Evolutionary conservation across 2,329 filamentous ascomycete species (phyloP).

Genomic region (Pseudogymnoascus sp.): DNA sequence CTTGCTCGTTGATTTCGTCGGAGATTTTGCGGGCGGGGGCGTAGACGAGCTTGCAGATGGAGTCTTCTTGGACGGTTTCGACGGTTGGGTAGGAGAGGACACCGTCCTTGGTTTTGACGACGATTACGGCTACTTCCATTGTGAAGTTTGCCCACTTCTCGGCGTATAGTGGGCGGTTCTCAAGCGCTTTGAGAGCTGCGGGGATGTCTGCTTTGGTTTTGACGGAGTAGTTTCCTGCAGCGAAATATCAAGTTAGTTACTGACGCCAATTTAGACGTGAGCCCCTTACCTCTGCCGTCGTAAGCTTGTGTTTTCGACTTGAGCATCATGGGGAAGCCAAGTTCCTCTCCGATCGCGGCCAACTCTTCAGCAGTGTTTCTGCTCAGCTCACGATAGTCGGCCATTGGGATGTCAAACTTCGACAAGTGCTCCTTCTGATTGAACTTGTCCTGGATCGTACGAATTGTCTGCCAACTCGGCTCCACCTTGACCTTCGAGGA

Average conservation of each 20-base stretch:
- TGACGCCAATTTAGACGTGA: not conserved
- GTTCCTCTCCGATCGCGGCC: slow-evolving; percentile 49
- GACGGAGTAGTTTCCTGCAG: slow-evolving; percentile 55
- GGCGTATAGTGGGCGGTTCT: slow-evolving; percentile 67
- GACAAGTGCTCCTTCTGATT: slow-evolving; percentile 75
- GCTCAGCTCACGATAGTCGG: slow-evolving; percentile 52
- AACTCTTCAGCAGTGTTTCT: slow-evolving; percentile 49
- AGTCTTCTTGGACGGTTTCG: slow-evolving; percentile 92
- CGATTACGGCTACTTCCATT: slow-evolving; percentile 88
- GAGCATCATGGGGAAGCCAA: slow-evolving; percentile 84
- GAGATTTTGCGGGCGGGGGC: slow-evolving; percentile 69
- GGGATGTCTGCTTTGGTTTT: slow-evolving; percentile 50
- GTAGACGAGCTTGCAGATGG: slow-evolving; percentile 88
- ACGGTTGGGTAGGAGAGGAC: slow-evolving; percentile 77
- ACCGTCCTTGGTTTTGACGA: slow-evolving; percentile 74
- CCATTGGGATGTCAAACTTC: slow-evolving; percentile 60
- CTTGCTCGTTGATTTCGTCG: slow-evolving; percentile 49
- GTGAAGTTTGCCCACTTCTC: slow-evolving; percentile 84
- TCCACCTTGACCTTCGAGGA: slow-evolving; percentile 58
- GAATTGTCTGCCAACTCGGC: slow-evolving; percentile 77
- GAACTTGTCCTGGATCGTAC: slow-evolving; percentile 90
- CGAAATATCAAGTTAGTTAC: not conserved
- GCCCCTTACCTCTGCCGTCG: slow-evolving; percentile 65
- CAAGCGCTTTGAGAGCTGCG: slow-evolving; percentile 61
- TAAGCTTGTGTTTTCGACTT: slow-evolving; percentile 88